Evolutionary conservation across 192 early-diverging fungal species (phyloP), one percentile per base, ranked within the genome.

Genomic region (Entomortierella lignicola): DNA sequence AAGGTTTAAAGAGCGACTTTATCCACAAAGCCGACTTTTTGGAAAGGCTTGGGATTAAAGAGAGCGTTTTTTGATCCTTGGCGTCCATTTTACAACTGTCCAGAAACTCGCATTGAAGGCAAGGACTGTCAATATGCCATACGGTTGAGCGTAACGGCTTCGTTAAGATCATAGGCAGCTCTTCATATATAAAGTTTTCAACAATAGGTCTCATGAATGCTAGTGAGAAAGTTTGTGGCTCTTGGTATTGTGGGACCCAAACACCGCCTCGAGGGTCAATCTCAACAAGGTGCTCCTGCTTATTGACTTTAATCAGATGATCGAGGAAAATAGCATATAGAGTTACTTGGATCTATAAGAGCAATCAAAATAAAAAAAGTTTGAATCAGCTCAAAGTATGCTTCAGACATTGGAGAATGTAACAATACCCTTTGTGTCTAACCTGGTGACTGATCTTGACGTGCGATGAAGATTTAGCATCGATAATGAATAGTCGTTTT

Each of bases 391-490:
- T n/a, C n/a, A n/a, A n/a, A n/a, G n/a, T n/a, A n/a, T n/a, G n/a
- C n/a, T n/a, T n/a, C n/a, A n/a, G n/a, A n/a, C n/a, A n/a, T n/a
- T n/a, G n/a, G n/a, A n/a, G n/a, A n/a, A n/a, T n/a, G n/a, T n/a
- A n/a, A n/a, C n/a, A n/a, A n/a, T n/a, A n/a, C n/a, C n/a, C n/a
- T n/a, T n/a, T n/a, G n/a, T n/a, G n/a, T 20, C 26, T 29, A 60
- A 68, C 72, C 67, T 79, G 75, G 17, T 79, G 75, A 26, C 75
- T 79, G 18, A 66, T 66, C 58, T 79, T 79, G 50, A 79, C 63
- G 23, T 79, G 56, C 0, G 61, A 55, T 0, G 75, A 79, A 7
- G 75, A 79, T 43, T 79, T 79, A 7, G 75, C 75, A 51, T 79
- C 75, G 29, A 79, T 79, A 26, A 79, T 79, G 31, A 60, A 79